A percentile compares a stretch with the other conserved stretches of the same genome.
Conservation (phyloP, 352 stramenopile genomes). For the Pythium phragmitis region DNA sequence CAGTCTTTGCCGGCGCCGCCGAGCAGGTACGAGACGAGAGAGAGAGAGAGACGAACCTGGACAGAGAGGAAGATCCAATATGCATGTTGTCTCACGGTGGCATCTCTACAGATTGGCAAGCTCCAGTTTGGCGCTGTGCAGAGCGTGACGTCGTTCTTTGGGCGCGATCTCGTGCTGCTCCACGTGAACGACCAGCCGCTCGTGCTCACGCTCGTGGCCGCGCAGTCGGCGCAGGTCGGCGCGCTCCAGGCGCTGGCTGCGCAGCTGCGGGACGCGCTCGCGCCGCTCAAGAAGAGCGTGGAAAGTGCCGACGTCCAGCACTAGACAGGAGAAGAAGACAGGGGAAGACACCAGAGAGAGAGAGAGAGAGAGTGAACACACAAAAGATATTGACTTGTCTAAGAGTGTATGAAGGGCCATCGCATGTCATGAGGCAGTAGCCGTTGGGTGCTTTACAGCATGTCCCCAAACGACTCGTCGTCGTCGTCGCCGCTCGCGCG, state of each 20-base stretch:
- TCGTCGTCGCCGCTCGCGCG: conserved; percentile 23
- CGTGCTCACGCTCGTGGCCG: conserved; percentile 75
- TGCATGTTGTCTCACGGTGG: no score
- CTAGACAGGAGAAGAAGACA: neutral
- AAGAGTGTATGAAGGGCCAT: neutral
- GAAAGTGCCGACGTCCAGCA: conserved; percentile 69
- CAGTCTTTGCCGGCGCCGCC: conserved; percentile 69
- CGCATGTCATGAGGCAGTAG: neutral
- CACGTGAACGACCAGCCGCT: conserved; percentile 78
- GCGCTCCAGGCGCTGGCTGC: conserved; percentile 54
- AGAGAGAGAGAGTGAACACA: neutral
- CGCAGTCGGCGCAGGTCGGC: conserved; percentile 56
- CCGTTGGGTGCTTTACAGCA: neutral
- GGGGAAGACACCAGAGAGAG: neutral
- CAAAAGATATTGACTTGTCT: neutral
- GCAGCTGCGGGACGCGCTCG: conserved; percentile 59
- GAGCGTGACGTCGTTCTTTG: conserved; percentile 76
- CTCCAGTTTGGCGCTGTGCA: conserved; percentile 75
- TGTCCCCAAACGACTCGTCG: conserved; percentile 12
- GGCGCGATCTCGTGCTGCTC: conserved; percentile 62
- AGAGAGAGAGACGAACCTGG: no score
- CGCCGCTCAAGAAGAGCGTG: conserved; percentile 68
- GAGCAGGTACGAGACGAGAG: conserved; percentile 51
- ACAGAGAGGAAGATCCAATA: neutral
- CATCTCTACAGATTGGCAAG: conserved; percentile 54